Base-by-base conservation (phyloP, 768 basidiomycete species). In the Candolleomyces efflorescens region DNA sequence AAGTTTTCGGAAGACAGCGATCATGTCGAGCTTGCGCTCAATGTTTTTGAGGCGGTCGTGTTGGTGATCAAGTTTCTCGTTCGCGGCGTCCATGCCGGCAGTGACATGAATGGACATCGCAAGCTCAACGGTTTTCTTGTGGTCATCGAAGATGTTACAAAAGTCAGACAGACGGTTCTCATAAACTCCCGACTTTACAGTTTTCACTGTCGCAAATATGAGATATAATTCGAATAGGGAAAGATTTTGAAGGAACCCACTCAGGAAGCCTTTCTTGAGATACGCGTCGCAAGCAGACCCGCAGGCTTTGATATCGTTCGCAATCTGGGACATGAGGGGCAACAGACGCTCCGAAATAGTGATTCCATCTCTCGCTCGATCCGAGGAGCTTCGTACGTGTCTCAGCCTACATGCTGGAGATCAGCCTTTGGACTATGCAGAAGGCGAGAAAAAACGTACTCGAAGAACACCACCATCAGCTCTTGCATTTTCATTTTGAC, bases 401-500 rank as follows among this genome's bases (percentile, higher is more conserved):
- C 71, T 70, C 23, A 77, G 67, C 32, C 74, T 75, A 23, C 13
- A 36, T 5, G 2, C 6, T 20, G n/a, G 51, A 32, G 36, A 23
- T 47, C 17, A n/a, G 11, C 10, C 1, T 6, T 54, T n/a, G 7
- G 22, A 12, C 37, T 46, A 41, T 3, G 54, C 51, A n/a, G n/a
- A 37, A 17, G 18, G 15, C 27, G 24, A 18, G 46, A 4, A 12
- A 11, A 32, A 32, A 65, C 78, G 9, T 53, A 78, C 80, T 80
- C 73, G 15, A 80, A 69, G 18, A 83, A 72, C 1, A 70, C 70
- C 13, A 64, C 55, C 75, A 83, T 79, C 71, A 79, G 73, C 43
- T 81, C 73, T 57, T 71, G 73, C 80, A 84, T 84, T 59, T 80
- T 75, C 9, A 77, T 56, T 49, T 78, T 78, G 5, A 84, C 68